These are phyloP conservation scores for Dioscorea dumetorum DNA, from an alignment of 106 monocot species.

Conservation along the genomic window DNA sequence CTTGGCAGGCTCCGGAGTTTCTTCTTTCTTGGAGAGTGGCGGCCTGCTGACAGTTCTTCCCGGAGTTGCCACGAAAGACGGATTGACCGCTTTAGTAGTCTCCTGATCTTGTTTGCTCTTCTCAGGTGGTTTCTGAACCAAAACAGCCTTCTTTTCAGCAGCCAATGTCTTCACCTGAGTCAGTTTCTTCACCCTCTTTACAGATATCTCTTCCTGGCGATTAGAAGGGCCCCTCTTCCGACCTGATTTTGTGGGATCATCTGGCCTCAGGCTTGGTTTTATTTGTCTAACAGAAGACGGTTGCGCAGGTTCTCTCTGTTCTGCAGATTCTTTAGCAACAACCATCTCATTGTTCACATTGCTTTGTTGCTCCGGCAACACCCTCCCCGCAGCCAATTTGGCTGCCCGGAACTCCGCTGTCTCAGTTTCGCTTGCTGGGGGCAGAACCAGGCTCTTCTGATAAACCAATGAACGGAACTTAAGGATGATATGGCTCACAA, in stretches of 20 bases:
- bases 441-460: constrained; percentile 23
- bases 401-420: background rate
- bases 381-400: background rate
- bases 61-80: background rate
- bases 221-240: constrained; percentile 42
- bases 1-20: constrained; percentile 16
- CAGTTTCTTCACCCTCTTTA: constrained; percentile 50
- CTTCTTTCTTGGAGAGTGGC: constrained; percentile 21
- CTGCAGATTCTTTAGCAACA: background rate
- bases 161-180: constrained; percentile 30
- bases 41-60: constrained; percentile 3
- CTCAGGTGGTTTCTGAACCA: background rate
- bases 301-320: background rate
- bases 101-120: constrained; percentile 6
- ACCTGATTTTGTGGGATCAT: constrained; percentile 25
- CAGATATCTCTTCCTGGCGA: constrained; percentile 34
- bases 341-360: background rate
- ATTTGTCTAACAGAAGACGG: background rate
- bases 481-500: constrained; percentile 28
- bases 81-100: background rate
- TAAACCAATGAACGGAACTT: constrained; percentile 38
- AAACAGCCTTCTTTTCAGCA: constrained; percentile 31
- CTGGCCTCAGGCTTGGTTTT: constrained; percentile 1
- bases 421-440: constrained; percentile 18
- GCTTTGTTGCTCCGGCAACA: background rate